These are phyloP conservation scores for Tetrapisispora pingtungensis DNA, from an alignment of 805 yeast species.

Conservation along the genomic window DNA sequence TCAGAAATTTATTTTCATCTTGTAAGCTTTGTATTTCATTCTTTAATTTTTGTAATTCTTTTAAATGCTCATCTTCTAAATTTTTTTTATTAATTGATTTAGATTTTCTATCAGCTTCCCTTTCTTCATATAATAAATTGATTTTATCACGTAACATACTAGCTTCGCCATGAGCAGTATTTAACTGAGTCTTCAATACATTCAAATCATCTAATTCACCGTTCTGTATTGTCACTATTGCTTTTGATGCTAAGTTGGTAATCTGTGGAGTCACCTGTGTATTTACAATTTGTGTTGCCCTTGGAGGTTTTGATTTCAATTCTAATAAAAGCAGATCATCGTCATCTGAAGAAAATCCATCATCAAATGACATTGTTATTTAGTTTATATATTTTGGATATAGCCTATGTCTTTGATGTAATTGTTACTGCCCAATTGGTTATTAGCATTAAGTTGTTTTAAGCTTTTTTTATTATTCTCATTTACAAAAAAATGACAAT, in stretches of 20 bases:
- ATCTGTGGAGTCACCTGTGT: neutral
- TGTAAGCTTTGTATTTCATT: conserved; percentile 36
- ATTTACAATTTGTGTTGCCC: neutral
- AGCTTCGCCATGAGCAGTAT: conserved; percentile 66
- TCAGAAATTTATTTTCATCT: conserved; percentile 47
- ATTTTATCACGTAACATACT: conserved; percentile 65
- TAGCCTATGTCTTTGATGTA: too few species aligned
- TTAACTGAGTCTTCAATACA: conserved; percentile 24
- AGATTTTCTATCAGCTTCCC: conserved; percentile 30
- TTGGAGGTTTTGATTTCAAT: conserved; percentile 35
- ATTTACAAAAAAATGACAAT: too few species aligned
- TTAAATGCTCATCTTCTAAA: conserved; percentile 12
- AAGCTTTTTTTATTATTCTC: too few species aligned
- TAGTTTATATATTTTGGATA: too few species aligned
- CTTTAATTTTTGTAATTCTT: conserved; percentile 34
- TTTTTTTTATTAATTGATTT: conserved; percentile 22
- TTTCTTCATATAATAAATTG: conserved; percentile 34
- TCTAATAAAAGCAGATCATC: conserved; percentile 39
- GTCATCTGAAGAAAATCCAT: conserved; percentile 25
- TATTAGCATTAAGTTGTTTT: too few species aligned
- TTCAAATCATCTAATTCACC: neutral
- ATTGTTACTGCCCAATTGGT: too few species aligned
- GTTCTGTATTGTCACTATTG: neutral
- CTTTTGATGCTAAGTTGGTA: too few species aligned
- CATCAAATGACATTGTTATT: conserved; percentile 1